Base-by-base conservation (phyloP, 192 early-diverging fungal species). In the Spinellus fusiger region DNA sequence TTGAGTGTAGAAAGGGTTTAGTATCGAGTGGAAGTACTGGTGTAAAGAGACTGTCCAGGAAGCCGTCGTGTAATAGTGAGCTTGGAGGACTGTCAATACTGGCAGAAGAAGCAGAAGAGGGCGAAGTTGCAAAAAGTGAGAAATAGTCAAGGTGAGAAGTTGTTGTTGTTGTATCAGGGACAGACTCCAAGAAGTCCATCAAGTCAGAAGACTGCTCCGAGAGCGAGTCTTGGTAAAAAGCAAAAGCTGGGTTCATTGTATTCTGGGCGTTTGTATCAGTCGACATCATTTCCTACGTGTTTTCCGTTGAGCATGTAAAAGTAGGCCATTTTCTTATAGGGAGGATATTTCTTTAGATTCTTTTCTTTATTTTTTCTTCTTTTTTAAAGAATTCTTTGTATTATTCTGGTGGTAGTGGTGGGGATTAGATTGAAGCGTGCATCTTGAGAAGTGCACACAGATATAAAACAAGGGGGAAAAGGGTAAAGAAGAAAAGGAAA, bases 241-340 rank as follows among this genome's bases (percentile, higher is more conserved):
- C 29, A 22, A 35, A 44, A n/a, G 32, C 38, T 55, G 20, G 49
- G 48, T 34, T 47, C 33, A 46, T 54, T 54, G 29, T 18, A 27
- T 50, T 56, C 54, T 15, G 37, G 47, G 29, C 26, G 44, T 69
- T 31, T 54, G 51, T 47, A 67, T 73, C 70, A 73, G 61, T 73
- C 71, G 56, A 73, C 71, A 57, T 73, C 71, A 62, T 73, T 73
- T 61, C 71, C 71, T 64, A 73, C 71, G 71, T 73, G 71, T 44
- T 73, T 73, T 67, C 71, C 71, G 58, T 73, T 73, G 51, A 62
- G 68, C 71, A 73, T 73, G 50, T 73, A 73, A 65, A 60, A 73
- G 59, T 73, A 73, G 34, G 71, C 71, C 71, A 73, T 73, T 63
- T 67, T 73, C 26, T 56, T 32, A 32, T 49, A 13, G 20, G 32